Conservation (phyloP, 306 rosid genomes). For the Cyamopsis tetragonoloba region DNA sequence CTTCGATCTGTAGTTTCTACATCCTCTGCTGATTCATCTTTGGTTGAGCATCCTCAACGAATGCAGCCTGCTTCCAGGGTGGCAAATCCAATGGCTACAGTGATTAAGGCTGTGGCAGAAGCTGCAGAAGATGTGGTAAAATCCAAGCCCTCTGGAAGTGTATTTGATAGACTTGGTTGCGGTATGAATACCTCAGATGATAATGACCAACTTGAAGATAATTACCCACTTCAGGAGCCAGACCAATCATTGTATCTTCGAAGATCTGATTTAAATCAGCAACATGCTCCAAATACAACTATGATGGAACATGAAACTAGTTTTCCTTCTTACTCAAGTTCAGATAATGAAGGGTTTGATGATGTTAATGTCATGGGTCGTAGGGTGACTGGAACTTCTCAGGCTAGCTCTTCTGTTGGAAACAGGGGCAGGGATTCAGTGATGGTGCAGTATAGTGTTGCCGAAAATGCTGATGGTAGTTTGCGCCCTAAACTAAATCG, state of each 20-base stretch:
- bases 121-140: constrained; percentile 84
- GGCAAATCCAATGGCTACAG: constrained; percentile 76
- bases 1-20: constrained; percentile 90
- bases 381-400: constrained; percentile 47
- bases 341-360: constrained; percentile 64
- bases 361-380: constrained; percentile 40
- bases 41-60: constrained; percentile 49
- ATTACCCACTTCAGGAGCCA: constrained; percentile 39
- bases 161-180: constrained; percentile 87
- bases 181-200: constrained; percentile 39
- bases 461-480: constrained; percentile 43
- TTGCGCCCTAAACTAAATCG: constrained; percentile 33
- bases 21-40: constrained; percentile 48
- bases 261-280: constrained; percentile 42
- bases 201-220: constrained; percentile 43
- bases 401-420: constrained; percentile 46
- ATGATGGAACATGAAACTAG: constrained; percentile 50
- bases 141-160: constrained; percentile 72
- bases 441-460: constrained; percentile 46
- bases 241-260: constrained; percentile 30
- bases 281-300: constrained; percentile 34
- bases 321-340: constrained; percentile 57
- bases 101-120: constrained; percentile 85
- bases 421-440: constrained; percentile 44
- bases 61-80: constrained; percentile 54